Base-by-base conservation (phyloP, 441 rosid genomes). In the Euphorbia schlechtendalii region DNA sequence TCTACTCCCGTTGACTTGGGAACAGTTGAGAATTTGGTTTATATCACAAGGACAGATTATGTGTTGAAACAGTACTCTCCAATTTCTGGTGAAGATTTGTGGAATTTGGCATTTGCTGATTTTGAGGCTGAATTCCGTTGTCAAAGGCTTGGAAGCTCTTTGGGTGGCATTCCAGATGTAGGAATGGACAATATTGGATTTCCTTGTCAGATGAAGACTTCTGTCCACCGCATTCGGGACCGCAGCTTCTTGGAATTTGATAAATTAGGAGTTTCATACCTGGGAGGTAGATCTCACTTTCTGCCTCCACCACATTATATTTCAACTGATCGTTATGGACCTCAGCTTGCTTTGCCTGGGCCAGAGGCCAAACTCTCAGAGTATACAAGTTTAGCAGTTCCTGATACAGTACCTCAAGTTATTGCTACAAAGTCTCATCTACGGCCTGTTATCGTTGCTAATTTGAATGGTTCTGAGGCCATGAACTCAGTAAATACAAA, bases 51-150 rank as follows among this genome's bases (percentile, higher is more conserved):
- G 62, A 88, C 85, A 54, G 97, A 92, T 74, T 88, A 83, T 69
- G 82, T 78, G 64, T 56, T 92, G 74, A 86, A 84, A 49, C 84
- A 83, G 74, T 71, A 83, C 74, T 83, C 82, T 66, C 77, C 89
- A 12, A 80, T 81, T 64, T 80, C 88, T 15, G 76, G 81, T 59
- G 82, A 88, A 71, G 78, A 84, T 71, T 69, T 81, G 60, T 92
- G 98, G 98, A 90, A 83, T 77, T 76, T 90, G 66, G 83, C 90
- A 24, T 77, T 83, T 72, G 82, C 98, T n/a, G 82, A 83, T 65
- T 81, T 92, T 73, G 87, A 87, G 73, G 97, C 95, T 70, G 87
- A 86, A 60, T 75, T 88, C 64, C 85, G 81, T 20, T 85, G 92
- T 74, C 80, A 69, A 41, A 85, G 73, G 43, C 58, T 64, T 9